These are phyloP conservation scores for Pyricularia grisea DNA, from an alignment of 2,329 filamentous ascomycete genomes.

Conservation along the genomic window DNA sequence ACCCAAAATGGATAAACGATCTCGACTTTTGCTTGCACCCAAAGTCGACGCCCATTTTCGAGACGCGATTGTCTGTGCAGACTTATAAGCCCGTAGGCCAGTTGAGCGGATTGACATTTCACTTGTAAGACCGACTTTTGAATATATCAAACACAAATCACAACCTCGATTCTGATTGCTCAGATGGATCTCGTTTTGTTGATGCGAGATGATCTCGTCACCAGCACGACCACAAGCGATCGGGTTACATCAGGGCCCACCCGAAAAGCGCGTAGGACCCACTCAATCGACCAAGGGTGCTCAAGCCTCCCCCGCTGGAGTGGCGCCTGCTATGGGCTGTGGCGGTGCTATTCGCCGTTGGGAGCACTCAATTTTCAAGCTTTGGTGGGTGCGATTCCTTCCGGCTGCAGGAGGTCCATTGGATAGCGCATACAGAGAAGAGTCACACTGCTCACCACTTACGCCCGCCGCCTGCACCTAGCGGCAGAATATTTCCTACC, in stretches of 20 bases:
- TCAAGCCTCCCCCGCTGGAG: slow-evolving; percentile 4
- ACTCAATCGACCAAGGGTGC: too few species aligned
- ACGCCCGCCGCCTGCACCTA: not conserved
- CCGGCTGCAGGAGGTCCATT: not conserved
- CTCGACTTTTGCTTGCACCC: not conserved
- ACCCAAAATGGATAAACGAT: slow-evolving; percentile 11
- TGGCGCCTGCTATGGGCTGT: not conserved
- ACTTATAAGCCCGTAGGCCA: slow-evolving; percentile 5
- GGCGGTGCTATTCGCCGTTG: not conserved
- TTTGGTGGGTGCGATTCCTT: not conserved
- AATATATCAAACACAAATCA: not conserved
- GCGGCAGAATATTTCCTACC: slow-evolving; percentile 1
- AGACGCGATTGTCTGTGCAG: not conserved
- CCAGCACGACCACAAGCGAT: not conserved
- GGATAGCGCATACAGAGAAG: not conserved
- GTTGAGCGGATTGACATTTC: slow-evolving; percentile 6
- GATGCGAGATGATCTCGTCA: not conserved
- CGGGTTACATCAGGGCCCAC: not conserved
- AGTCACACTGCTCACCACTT: not conserved
- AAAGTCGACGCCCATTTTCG: not conserved
- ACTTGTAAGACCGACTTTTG: not conserved
- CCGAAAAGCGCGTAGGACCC: not conserved
- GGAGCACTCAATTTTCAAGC: not conserved
- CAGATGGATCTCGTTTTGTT: not conserved
- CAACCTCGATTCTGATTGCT: not conserved